phyloP scores from a whole-genome alignment of 257 asterid genomes.

The Solanum pimpinellifolium region DNA sequence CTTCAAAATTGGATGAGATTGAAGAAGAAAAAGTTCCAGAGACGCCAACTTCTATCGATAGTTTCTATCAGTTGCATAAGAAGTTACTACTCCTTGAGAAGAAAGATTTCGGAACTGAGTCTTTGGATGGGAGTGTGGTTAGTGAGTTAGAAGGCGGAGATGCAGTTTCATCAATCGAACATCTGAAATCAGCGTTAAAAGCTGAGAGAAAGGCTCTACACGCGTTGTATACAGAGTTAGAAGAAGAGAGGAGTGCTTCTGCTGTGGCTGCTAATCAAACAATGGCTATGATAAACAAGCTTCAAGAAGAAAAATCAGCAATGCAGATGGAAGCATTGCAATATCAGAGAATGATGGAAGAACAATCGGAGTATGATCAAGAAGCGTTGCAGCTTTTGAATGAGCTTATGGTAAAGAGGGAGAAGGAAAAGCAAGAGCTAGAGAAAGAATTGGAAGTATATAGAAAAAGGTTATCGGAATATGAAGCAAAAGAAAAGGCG shows the following conservation, averaged over 20 bases:
- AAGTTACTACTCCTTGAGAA: conserved; percentile 50
- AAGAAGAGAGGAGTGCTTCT: conserved; percentile 94
- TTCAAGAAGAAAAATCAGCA: conserved; percentile 95
- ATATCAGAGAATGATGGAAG: conserved; percentile 99
- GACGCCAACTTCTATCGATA: conserved; percentile 63
- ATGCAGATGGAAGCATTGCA: conserved; percentile 99
- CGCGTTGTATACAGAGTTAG: conserved; percentile 64
- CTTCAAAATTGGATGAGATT: conserved; percentile 28
- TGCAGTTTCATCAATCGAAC: conserved; percentile 46
- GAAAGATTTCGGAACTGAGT: conserved; percentile 60
- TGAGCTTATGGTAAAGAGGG: conserved; percentile 88
- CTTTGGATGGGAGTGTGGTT: conserved; percentile 76
- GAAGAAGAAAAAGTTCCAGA: conserved; percentile 79
- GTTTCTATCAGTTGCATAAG: conserved; percentile 52
- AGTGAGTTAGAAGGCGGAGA: conserved; percentile 74
- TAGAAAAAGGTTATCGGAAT: conserved; percentile 55
- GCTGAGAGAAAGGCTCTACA: conserved; percentile 67
- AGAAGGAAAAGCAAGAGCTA: conserved; percentile 79
- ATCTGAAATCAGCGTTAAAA: conserved; percentile 50
- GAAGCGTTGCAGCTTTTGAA: conserved; percentile 92
- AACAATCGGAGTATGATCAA: conserved; percentile 93
- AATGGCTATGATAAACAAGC: conserved; percentile 94
- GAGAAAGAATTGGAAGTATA: conserved; percentile 52
- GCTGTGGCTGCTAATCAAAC: conserved; percentile 93
- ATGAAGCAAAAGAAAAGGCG: conserved; percentile 51